Percentiles rank a stretch among this genome's conserved stretches.
Evolutionary conservation across 768 basidiomycete species (phyloP).

Genomic region (Austroboletus eburneus): DNA sequence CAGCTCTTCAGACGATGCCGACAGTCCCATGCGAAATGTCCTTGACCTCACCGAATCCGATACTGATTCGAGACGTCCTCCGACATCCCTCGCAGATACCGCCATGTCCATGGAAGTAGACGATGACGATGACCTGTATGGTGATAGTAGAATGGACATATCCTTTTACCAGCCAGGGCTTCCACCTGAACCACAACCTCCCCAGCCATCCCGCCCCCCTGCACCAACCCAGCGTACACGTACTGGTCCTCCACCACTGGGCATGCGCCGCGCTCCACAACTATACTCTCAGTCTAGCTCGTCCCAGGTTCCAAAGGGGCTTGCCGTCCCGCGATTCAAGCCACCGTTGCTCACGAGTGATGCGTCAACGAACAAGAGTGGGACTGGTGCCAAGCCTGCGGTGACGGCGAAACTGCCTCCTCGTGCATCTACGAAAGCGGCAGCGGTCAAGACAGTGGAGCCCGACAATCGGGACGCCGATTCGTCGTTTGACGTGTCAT

Average conservation of each 20-base stretch:
- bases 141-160: conserved; percentile 14
- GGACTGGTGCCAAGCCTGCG: neutral
- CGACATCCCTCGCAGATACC: conserved; percentile 2
- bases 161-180: conserved; percentile 13
- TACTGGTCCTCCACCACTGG: conserved; percentile 22
- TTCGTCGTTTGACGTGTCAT: conserved; percentile 32
- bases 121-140: conserved; percentile 3
- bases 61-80: conserved; percentile 7
- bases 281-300: conserved; percentile 4
- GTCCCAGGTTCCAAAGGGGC: conserved; percentile 18
- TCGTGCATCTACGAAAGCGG: neutral
- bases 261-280: conserved; percentile 26
- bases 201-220: conserved; percentile 1
- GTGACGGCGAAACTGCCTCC: neutral
- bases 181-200: neutral
- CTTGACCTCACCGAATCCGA: conserved; percentile 23
- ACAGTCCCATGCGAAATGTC: conserved; percentile 14
- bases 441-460: neutral
- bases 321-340: conserved; percentile 23
- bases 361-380: conserved; percentile 1
- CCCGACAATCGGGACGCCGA: conserved; percentile 18
- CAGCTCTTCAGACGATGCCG: conserved; percentile 1
- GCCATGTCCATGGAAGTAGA: conserved; percentile 16
- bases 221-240: conserved; percentile 13
- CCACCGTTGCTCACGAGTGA: conserved; percentile 21